These are phyloP conservation scores for Jacaranda copaia DNA, from an alignment of 257 asterid species.

Conservation along the genomic window DNA sequence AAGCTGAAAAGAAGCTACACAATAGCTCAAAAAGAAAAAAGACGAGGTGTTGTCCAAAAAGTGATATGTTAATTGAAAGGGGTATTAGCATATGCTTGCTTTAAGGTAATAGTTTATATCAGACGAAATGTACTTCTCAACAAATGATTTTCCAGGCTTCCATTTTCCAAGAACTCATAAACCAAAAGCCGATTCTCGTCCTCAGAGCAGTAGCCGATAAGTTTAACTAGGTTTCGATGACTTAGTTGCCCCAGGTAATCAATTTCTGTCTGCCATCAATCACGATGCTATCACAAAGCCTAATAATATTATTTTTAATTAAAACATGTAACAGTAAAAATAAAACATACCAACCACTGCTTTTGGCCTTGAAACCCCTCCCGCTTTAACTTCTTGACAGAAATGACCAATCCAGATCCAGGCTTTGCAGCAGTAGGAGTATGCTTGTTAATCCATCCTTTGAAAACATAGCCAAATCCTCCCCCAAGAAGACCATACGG, in stretches of 20 bases:
- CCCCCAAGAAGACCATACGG: slow-evolving; percentile 73
- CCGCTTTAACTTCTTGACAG: slow-evolving; percentile 68
- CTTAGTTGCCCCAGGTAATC: slow-evolving; percentile 30
- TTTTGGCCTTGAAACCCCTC: slow-evolving; percentile 74
- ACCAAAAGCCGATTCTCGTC: slow-evolving; percentile 32
- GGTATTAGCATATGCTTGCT: too few species aligned
- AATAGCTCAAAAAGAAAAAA: too few species aligned
- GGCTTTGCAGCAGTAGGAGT: slow-evolving; percentile 58
- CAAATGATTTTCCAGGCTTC: slow-evolving; percentile 35
- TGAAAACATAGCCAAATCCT: slow-evolving; percentile 68
- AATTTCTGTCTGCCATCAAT: slow-evolving; percentile 33
- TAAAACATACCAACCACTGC: slow-evolving; percentile 66
- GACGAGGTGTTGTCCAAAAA: too few species aligned
- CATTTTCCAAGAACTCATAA: too few species aligned
- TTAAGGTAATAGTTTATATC: not conserved
- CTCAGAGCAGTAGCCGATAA: slow-evolving; percentile 38
- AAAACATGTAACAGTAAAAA: not conserved
- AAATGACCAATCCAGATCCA: slow-evolving; percentile 65
- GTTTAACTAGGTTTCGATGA: slow-evolving; percentile 41
- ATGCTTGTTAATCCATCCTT: slow-evolving; percentile 36
- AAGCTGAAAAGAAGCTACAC: too few species aligned
- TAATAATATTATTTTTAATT: not conserved
- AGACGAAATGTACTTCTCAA: slow-evolving; percentile 32
- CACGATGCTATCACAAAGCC: not conserved
- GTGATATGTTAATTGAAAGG: too few species aligned